phyloP scores from a whole-genome alignment of 768 basidiomycete species.

The Myochromella boudieri region DNA sequence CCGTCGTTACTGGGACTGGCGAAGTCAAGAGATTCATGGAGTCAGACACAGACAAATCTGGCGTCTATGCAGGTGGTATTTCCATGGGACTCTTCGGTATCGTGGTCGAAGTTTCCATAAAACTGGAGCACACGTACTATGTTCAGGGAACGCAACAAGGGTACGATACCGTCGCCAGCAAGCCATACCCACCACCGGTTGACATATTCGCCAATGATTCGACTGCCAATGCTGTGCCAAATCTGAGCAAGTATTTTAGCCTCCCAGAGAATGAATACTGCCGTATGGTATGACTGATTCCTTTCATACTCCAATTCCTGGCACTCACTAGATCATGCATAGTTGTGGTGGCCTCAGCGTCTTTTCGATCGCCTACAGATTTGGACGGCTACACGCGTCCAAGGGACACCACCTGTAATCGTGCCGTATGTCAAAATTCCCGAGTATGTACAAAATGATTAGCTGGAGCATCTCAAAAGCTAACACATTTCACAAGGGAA shows the following conservation, averaged over 20 bases:
- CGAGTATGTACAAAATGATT: background rate
- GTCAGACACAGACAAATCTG: background rate
- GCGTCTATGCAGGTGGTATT: background rate
- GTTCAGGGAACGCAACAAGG: constrained; percentile 1
- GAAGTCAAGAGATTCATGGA: background rate
- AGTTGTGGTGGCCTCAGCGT: constrained; percentile 7
- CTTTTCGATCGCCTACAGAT: constrained; percentile 3
- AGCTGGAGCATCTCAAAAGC: no score
- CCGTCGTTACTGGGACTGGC: constrained; percentile 3
- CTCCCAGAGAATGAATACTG: constrained; percentile 3
- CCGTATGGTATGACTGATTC: constrained; percentile 1
- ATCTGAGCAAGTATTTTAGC: background rate
- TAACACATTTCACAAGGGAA: no score
- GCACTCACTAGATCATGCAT: background rate
- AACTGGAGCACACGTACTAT: background rate
- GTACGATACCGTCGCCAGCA: background rate
- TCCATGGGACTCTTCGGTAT: constrained; percentile 6
- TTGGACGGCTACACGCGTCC: constrained; percentile 2
- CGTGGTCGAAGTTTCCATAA: constrained; percentile 2
- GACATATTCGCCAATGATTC: background rate
- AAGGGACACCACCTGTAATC: background rate
- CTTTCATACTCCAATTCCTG: background rate
- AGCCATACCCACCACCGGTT: background rate
- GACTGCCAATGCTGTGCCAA: background rate
- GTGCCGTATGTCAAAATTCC: background rate